Percentiles rank a stretch among this genome's conserved stretches.
phyloP scores from a whole-genome alignment of 495 filamentous ascomycete species.

The Daldinia loculata region DNA sequence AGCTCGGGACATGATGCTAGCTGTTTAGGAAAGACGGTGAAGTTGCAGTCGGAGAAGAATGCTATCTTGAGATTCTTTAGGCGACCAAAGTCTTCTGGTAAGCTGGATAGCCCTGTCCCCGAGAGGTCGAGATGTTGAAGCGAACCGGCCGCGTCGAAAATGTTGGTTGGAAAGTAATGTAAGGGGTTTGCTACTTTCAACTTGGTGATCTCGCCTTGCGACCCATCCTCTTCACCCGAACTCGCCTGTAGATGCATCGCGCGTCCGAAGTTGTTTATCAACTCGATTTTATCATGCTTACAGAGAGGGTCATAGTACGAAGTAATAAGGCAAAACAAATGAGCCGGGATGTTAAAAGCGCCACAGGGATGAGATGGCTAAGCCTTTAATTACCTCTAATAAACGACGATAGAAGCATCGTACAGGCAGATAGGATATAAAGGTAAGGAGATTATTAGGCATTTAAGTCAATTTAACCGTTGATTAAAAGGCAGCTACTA shows the following conservation, averaged over 20 bases:
- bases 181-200: slow-evolving; percentile 52
- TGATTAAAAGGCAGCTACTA: background rate
- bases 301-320: background rate
- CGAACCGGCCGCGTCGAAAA: slow-evolving; percentile 50
- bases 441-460: background rate
- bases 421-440: background rate
- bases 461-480: background rate
- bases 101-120: slow-evolving; percentile 49
- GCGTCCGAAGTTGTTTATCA: background rate
- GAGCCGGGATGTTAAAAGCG: background rate
- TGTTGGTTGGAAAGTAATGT: slow-evolving; percentile 50
- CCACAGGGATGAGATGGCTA: slow-evolving; percentile 1
- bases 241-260: slow-evolving; percentile 11
- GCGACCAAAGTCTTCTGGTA: slow-evolving; percentile 50
- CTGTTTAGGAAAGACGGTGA: slow-evolving; percentile 52
- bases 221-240: background rate
- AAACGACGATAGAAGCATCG: background rate
- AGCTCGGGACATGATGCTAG: slow-evolving; percentile 52
- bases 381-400: slow-evolving; percentile 5
- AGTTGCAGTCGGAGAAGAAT: slow-evolving; percentile 57
- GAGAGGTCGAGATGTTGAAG: slow-evolving; percentile 59
- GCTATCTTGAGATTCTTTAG: slow-evolving; percentile 55
- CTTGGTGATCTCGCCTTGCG: slow-evolving; percentile 36
- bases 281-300: slow-evolving; percentile 11
- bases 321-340: background rate